Conservation (phyloP, 257 asterid genomes). For the Paulownia fortunei region DNA sequence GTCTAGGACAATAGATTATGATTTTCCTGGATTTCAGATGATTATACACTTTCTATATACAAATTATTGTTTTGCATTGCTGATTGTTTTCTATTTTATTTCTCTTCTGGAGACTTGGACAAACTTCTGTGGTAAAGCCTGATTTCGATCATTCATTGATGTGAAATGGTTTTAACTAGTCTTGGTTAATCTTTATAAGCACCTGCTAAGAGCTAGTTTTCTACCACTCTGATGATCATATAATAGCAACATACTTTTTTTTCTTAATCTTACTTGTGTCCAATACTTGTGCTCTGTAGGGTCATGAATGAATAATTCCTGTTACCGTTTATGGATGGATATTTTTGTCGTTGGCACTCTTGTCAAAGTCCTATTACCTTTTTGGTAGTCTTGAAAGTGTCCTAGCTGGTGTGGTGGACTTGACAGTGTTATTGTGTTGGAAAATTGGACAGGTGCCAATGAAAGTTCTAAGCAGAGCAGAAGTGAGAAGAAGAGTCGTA, state of each 20-base stretch:
- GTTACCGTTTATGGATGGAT: background rate
- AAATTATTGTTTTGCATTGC: background rate
- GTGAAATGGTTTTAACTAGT: background rate
- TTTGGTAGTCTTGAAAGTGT: background rate
- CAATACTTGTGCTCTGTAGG: background rate
- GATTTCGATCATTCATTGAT: background rate
- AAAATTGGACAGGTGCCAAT: conserved; percentile 19
- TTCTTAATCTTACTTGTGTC: background rate
- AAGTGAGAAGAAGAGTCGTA: conserved; percentile 48
- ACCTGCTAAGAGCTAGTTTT: background rate
- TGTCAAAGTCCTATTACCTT: background rate
- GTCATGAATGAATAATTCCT: background rate
- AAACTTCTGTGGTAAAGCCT: background rate
- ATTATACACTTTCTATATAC: too few relatives aligned
- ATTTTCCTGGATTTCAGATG: too few relatives aligned
- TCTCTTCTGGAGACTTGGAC: background rate
- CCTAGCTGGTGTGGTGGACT: background rate
- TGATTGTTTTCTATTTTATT: background rate
- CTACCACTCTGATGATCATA: background rate
- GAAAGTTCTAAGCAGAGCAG: conserved; percentile 43
- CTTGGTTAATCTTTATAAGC: background rate
- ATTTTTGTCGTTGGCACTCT: background rate
- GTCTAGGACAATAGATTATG: too few relatives aligned
- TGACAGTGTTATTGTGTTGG: background rate
- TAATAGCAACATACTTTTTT: background rate